These are phyloP conservation scores for Linum usitatissimum DNA, from an alignment of 345 rosid species.

Conservation along the genomic window DNA sequence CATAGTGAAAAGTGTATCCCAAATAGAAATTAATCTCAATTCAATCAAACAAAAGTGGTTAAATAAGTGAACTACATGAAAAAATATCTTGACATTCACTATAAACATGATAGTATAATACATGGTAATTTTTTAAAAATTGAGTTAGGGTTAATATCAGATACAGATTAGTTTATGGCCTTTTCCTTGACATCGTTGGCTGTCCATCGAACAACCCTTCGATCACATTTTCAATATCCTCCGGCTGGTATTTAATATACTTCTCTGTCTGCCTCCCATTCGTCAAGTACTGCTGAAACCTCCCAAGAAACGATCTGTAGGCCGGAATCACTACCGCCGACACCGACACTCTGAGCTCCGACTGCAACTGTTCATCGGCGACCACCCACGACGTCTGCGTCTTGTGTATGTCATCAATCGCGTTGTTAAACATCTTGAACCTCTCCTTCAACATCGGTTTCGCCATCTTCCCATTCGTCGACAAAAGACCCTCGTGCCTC, in stretches of 20 bases:
- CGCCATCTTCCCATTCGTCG: neutral
- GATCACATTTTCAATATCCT: constrained; percentile 7
- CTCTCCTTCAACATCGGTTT: constrained; percentile 5
- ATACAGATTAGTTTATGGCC: neutral
- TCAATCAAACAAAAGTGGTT: too few relatives aligned
- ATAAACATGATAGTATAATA: too few relatives aligned
- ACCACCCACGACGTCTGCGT: constrained; percentile 9
- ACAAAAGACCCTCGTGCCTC: constrained; percentile 1
- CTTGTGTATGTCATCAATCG: constrained; percentile 4
- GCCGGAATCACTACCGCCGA: constrained; percentile 7
- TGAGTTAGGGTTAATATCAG: too few relatives aligned
- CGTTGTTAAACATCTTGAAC: constrained; percentile 8
- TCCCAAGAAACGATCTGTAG: constrained; percentile 6
- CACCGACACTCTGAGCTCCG: constrained; percentile 9
- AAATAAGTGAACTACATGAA: too few relatives aligned
- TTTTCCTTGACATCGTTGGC: constrained; percentile 1
- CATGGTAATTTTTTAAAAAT: too few relatives aligned
- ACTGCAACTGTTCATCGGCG: constrained; percentile 7
- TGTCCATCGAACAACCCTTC: constrained; percentile 8
- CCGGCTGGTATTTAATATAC: constrained; percentile 8
- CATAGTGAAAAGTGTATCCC: too few relatives aligned
- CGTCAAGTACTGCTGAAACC: constrained; percentile 3
- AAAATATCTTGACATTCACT: too few relatives aligned
- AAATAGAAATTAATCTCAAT: too few relatives aligned
- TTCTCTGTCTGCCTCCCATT: constrained; percentile 4